Evolutionary conservation across 805 yeast species (phyloP), one percentile per base, ranked within the genome.

Genomic region (Cyberlindnera americana): DNA sequence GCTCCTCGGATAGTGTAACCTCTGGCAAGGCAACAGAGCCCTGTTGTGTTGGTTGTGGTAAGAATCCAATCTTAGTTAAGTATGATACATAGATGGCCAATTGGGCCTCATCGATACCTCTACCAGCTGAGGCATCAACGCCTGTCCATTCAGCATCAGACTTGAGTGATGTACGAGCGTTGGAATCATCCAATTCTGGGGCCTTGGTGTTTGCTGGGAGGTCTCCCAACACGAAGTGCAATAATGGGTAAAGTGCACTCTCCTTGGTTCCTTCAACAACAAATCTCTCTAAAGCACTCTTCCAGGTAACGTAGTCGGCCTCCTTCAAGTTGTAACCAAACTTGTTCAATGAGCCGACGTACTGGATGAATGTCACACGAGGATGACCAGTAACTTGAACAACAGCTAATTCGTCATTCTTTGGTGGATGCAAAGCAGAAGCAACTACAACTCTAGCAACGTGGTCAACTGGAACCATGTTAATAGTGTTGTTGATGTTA

Each of bases 301-400:
- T 81, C 99, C 99, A 93, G 15, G 73, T 67, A 12, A 79, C 73
- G 57, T 93, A 93, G 52, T 78, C 85, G 12, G 72, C 73, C 33
- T 72, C 68, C 44, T 66, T 63, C 33, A 85, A 78, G 16, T 69
- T 54, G 64, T 86, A 95, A 8, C 99, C 99, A 54, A 77, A 91
- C 12, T 65, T 60, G 40, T 70, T 64, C 57, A 90, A 70, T 9
- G 81, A 57, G 14, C 78, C 77, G 50, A 93, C 66, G 66, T 79
- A 91, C 49, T 84, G 80, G 54, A 78, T 81, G 67, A 90, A 84
- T 29, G 75, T 68, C 44, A 88, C 79, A 60, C 99, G 79, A 44
- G 99, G 99, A 54, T 93, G 98, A 18, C 91, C 95, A 6, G 98
- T 93, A n/a, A 93, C 97, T 32, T 93, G 99, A 2, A 88, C 89